Evolutionary conservation across 345 rosid genomes (phyloP), one percentile per base, ranked within the genome.

Genomic region (Gossypium raimondii): DNA sequence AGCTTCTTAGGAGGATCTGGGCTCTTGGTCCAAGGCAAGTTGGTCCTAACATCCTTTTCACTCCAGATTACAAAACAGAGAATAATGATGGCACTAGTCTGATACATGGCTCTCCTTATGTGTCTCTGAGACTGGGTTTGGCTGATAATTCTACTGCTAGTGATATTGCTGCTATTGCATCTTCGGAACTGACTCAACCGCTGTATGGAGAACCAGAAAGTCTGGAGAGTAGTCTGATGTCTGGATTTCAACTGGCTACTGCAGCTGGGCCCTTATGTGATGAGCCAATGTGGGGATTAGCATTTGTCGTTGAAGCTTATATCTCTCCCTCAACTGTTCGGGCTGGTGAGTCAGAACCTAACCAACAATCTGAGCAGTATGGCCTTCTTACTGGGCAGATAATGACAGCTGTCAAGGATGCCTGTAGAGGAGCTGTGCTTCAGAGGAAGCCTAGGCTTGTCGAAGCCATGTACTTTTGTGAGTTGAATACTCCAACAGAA

Each of bases 401-500:
- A 69, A 92, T 94, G 95, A 80, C 63, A 53, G 85, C 92, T 1
- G 95, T 89, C 27, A 94, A 90, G 82, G 97, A 92, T 43, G 91
- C 97, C 0, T 90, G 97, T 72, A 87, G 92, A 84, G 90, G 89
- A 29, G 97, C 90, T 17, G 81, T 94, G 34, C 92, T 88, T 70
- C 89, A 82, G 82, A 87, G 73, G 68, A 89, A 88, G 24, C 97
- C 97, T 55, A 80, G 92, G 18, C 87, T 92, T 9, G 97, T 94
- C 3, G 97, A 94, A 84, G 97, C 95, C n/a, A 84, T 88, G 95
- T 92, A 94, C 81, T 94, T 92, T 78, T 89, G 93, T 64, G 98
- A 94, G 75, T 76, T 92, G 79, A 90, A 89, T 85, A 86, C 97
- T 0, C 87, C 95, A 18, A 82, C 93, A 0, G 91, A 89, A 71